A percentile compares a stretch with the other conserved stretches of the same genome.
phyloP scores from a whole-genome alignment of 169 alveolate species.

The Plasmodium berghei region DNA sequence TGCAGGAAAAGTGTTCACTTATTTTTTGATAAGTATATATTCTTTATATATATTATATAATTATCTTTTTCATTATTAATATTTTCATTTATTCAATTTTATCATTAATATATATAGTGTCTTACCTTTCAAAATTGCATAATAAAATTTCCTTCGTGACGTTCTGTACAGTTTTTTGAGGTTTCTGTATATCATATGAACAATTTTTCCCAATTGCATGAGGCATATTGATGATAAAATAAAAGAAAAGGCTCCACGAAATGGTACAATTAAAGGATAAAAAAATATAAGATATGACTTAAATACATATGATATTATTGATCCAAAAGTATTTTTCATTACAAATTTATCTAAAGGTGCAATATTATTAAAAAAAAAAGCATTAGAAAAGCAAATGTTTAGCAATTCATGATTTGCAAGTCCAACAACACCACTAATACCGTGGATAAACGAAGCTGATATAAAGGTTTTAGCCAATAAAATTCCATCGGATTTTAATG shows the following conservation, averaged over 20 bases:
- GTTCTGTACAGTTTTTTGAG: constrained; percentile 31
- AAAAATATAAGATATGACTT: constrained; percentile 45
- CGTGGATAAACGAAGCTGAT: constrained; percentile 56
- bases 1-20: background rate
- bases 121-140: constrained; percentile 39
- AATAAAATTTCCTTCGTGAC: constrained; percentile 31
- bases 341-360: constrained; percentile 63
- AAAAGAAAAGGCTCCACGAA: constrained; percentile 76
- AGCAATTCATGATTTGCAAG: constrained; percentile 36
- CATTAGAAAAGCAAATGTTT: constrained; percentile 60
- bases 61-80: too few relatives aligned
- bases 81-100: too few relatives aligned
- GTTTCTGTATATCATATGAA: constrained; percentile 28
- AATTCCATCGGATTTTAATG: constrained; percentile 48
- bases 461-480: constrained; percentile 64
- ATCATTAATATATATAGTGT: background rate
- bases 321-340: constrained; percentile 65
- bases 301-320: constrained; percentile 55
- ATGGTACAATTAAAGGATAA: constrained; percentile 52
- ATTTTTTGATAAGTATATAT: background rate
- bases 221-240: constrained; percentile 63
- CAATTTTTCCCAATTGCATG: constrained; percentile 46
- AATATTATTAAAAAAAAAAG: constrained; percentile 38
- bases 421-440: constrained; percentile 74
- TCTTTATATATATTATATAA: too few relatives aligned